Evolutionary conservation across 2,329 filamentous ascomycete species (phyloP).

Genomic region (Sporothrix mexicana): DNA sequence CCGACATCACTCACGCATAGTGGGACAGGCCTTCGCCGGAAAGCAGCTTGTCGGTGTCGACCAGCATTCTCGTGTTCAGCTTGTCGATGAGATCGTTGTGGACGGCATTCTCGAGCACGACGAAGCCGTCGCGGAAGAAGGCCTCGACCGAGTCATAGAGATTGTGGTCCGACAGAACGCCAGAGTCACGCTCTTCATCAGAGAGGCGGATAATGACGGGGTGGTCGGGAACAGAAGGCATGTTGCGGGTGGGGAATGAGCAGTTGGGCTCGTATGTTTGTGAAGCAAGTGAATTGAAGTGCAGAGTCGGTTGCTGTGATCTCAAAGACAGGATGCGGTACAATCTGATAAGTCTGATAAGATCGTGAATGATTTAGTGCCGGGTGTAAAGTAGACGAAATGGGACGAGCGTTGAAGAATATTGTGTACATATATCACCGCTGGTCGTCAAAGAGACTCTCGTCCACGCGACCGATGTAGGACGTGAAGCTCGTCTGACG

Average conservation of each 20-base stretch:
- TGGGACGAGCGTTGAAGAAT: neutral
- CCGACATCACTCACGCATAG: conserved; percentile 30
- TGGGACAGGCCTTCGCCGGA: conserved; percentile 37
- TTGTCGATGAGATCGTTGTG: conserved; percentile 41
- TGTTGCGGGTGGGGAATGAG: neutral
- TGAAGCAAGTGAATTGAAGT: neutral
- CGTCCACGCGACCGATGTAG: conserved; percentile 11
- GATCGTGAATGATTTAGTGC: neutral
- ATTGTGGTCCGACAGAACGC: conserved; percentile 40
- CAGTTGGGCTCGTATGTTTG: too few species aligned
- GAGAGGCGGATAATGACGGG: conserved; percentile 35
- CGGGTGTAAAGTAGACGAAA: neutral
- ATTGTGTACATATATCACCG: conserved; percentile 1
- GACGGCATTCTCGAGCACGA: conserved; percentile 41
- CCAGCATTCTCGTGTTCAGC: conserved; percentile 40
- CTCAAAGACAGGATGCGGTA: neutral
- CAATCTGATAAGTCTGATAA: neutral
- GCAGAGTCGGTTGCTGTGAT: neutral
- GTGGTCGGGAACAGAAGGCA: conserved; percentile 29
- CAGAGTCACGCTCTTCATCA: conserved; percentile 40
- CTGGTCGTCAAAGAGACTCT: neutral
- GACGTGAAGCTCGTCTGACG: conserved; percentile 5
- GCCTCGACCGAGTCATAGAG: conserved; percentile 41
- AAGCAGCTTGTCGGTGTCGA: conserved; percentile 39
- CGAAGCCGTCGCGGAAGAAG: conserved; percentile 40